Evolutionary conservation across 2,329 filamentous ascomycete genomes (phyloP), one percentile per base, ranked within the genome.

Genomic region (Epichloe typhina): DNA sequence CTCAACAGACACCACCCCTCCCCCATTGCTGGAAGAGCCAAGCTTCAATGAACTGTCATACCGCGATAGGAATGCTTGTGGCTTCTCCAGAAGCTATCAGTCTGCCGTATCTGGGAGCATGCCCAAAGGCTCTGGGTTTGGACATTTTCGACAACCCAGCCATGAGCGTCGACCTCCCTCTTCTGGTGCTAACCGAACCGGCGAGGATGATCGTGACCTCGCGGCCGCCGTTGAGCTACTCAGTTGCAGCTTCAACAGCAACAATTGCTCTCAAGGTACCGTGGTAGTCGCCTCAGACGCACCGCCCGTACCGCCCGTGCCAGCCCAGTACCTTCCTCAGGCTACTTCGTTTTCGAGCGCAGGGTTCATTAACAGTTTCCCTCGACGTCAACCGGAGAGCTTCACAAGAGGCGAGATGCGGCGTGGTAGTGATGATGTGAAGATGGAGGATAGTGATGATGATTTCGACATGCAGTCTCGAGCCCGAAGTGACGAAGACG

Each of bases 171-270:
- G 88, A 35, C 88, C 89, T 31, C 78, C 79, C 36, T 95, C 89
- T 2, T 89, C 88, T 5, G 88, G 89, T 38, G 80, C 79, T 57
- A 87, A 84, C 62, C 73, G 75, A 49, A 83, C 82, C 8, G 84
- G 88, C 51, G 82, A 91, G 60, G 88, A 94, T 56, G 90, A 95
- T 62, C 84, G 82, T 45, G 88, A 94, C 57, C 76, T 97, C 53
- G 91, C 89, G 19, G 90, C 90, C 13, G 90, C 91, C 3, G 88
- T 96, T 47, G 88, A 93, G 59, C 74, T 95, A 57, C 80, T 95
- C 55, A 91, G 86, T 68, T 94, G 88, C 75, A 95, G 88, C 66
- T 93, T 95, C 65, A 83, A 84, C 57, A 96, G 89, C 65, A 79
- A 75, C 58, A 75, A 66, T 46, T 82, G 86, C 54, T 79, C 83